Conservation (phyloP, 495 filamentous ascomycete genomes). For the Penicillium paxilli region DNA sequence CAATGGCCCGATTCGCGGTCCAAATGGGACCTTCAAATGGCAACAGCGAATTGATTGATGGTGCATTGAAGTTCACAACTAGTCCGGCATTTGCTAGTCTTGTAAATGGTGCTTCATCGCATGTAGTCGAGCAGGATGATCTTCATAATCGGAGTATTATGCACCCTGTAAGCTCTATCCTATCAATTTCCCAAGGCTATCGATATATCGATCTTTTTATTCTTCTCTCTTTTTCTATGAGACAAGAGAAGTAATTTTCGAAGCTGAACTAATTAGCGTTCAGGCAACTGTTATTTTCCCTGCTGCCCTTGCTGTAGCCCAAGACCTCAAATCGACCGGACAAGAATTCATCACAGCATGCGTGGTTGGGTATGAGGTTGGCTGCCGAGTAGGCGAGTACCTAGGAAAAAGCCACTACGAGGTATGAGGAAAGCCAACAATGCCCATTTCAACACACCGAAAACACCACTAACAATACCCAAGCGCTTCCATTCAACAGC, state of each 20-base stretch:
- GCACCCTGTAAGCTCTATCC: conserved; percentile 30
- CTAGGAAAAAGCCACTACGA: conserved; percentile 37
- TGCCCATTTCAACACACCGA: neutral
- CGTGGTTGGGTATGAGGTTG: conserved; percentile 38
- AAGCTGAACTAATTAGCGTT: neutral
- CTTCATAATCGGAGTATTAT: conserved; percentile 40
- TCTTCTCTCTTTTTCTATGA: no score
- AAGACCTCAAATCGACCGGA: conserved; percentile 30
- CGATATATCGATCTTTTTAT: no score
- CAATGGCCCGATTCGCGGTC: conserved; percentile 25
- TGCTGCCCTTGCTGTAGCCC: conserved; percentile 34
- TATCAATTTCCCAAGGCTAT: no score
- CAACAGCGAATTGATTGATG: conserved; percentile 33
- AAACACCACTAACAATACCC: neutral
- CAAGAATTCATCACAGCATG: conserved; percentile 37
- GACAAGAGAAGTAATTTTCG: no score
- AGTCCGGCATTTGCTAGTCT: conserved; percentile 36
- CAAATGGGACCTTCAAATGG: conserved; percentile 34
- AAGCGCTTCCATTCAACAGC: conserved; percentile 37
- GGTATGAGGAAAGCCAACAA: conserved; percentile 14
- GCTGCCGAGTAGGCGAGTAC: conserved; percentile 33
- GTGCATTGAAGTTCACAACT: conserved; percentile 17
- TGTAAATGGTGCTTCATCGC: conserved; percentile 35
- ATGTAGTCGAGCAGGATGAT: conserved; percentile 42
- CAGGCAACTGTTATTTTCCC: conserved; percentile 38